Base-by-base conservation (phyloP, 257 asterid genomes). In the Thymus quinquecostatus region DNA sequence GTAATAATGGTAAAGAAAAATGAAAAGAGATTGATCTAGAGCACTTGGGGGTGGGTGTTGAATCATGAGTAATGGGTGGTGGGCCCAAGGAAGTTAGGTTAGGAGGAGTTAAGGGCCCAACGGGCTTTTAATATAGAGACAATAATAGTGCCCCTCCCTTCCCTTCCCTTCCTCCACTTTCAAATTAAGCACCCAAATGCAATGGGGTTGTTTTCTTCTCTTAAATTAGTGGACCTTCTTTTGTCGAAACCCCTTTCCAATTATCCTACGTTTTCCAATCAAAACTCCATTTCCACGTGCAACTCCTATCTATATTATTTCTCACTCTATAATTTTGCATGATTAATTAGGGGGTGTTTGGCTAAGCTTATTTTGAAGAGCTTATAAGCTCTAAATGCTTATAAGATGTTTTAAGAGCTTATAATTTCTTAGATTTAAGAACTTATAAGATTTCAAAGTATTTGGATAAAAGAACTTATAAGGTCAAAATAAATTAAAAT, bases 151-250 rank as follows among this genome's bases (percentile, higher is more conserved):
- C 21, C 21, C 21, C 21, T 21, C 21, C 21, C 21, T 21, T 21
- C 21, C 21, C 21, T 21, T 21, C 21, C 21, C 21, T 21, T 21
- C 21, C 21, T 67, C 76, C 63, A 58, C 71, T 73, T 45, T 73
- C 60, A 80, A 77, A 21, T 21, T 21, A 21, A 77, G 77, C 72
- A 41, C 60, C 68, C 77, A 64, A 77, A 64, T 21, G 21, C 21
- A 21, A 21, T 76, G 82, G 84, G 81, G 77, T 45, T 76, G 81
- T 77, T 76, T 69, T 65, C 78, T 59, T 14, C 40, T 60, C 65
- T 64, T 54, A 68, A 65, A 64, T 69, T 47, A n/a, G 75, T 71
- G 80, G 85, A 70, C 75, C 82, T 66, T 47, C 32, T 48, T 41
- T 36, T 81, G 79, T 69, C 58, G 29, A 64, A 7, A 14, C 11